Percentiles rank a stretch among this genome's conserved stretches.
These are phyloP conservation scores for Lobulomyces angularis DNA, from an alignment of 192 early-diverging fungal genomes.

Conservation along the genomic window DNA sequence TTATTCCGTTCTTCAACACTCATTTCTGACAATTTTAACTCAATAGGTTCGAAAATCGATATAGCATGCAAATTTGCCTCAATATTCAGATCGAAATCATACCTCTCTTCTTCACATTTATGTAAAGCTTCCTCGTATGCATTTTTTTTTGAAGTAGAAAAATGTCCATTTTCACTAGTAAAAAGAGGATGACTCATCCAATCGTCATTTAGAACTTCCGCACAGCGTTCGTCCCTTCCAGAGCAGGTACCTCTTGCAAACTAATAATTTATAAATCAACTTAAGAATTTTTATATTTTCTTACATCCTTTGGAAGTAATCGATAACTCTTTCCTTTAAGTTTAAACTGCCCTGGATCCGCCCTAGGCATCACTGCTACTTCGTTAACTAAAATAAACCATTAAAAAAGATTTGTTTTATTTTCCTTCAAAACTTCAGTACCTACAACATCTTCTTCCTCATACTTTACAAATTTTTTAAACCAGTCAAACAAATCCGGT, in stretches of 20 bases:
- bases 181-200: constrained; percentile 90
- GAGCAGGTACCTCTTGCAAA: constrained; percentile 53
- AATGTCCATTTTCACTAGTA: constrained; percentile 80
- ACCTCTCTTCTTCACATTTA: constrained; percentile 92
- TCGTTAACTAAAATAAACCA: constrained; percentile 52
- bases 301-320: constrained; percentile 49
- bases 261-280: not conserved
- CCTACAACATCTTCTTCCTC: constrained; percentile 54
- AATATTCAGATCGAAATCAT: constrained; percentile 96
- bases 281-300: constrained; percentile 1
- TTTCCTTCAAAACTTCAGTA: not conserved
- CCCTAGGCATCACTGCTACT: constrained; percentile 40
- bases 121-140: constrained; percentile 86
- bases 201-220: constrained; percentile 92
- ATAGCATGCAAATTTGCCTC: constrained; percentile 86
- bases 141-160: constrained; percentile 84
- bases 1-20: constrained; percentile 56
- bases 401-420: no score
- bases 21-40: constrained; percentile 74
- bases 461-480: constrained; percentile 77
- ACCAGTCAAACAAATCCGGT: constrained; percentile 86
- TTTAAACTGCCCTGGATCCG: constrained; percentile 48
- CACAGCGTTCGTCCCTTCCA: constrained; percentile 82
- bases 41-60: constrained; percentile 79
- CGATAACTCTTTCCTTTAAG: constrained; percentile 65